Percentiles rank a stretch among this genome's conserved stretches.
phyloP scores from a whole-genome alignment of 1,284 basidiomycete species.

The Ganoderma boninense region DNA sequence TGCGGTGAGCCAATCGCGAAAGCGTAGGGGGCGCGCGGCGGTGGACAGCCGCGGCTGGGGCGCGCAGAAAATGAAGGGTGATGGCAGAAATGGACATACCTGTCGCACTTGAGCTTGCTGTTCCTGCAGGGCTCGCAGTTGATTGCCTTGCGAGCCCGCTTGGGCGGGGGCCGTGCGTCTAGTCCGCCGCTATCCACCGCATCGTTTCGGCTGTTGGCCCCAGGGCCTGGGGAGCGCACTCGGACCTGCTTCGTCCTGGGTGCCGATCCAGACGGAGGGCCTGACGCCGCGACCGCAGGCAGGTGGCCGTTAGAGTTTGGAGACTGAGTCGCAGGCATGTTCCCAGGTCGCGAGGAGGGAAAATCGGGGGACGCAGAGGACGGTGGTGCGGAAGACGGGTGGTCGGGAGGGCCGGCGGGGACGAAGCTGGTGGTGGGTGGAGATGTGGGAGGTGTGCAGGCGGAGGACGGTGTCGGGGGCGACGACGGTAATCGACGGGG shows the following conservation, averaged over 20 bases:
- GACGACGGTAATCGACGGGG: constrained; percentile 23
- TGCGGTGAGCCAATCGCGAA: constrained; percentile 27
- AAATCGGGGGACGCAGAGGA: neutral
- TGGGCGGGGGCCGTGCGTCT: constrained; percentile 57
- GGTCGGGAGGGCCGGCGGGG: neutral
- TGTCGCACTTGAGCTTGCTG: constrained; percentile 86
- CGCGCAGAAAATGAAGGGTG: neutral
- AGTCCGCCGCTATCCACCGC: constrained; percentile 21
- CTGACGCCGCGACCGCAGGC: constrained; percentile 23
- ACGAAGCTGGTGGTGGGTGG: constrained; percentile 4
- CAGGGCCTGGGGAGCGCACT: constrained; percentile 30
- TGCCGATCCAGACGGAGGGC: constrained; percentile 22
- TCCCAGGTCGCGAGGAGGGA: neutral
- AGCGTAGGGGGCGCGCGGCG: constrained; percentile 6
- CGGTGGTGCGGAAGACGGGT: neutral
- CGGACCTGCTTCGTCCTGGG: constrained; percentile 31
- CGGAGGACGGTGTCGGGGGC: constrained; percentile 25
- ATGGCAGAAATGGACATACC: constrained; percentile 52
- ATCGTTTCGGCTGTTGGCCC: constrained; percentile 23
- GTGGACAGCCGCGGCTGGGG: constrained; percentile 2
- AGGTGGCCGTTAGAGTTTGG: constrained; percentile 30
- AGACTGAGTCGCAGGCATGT: constrained; percentile 29
- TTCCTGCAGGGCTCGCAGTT: constrained; percentile 86
- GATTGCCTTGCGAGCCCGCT: constrained; percentile 82
- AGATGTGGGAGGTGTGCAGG: neutral